Evolutionary conservation across 768 basidiomycete genomes (phyloP), one percentile per base, ranked within the genome.

Genomic region (Mycena leptocephala): DNA sequence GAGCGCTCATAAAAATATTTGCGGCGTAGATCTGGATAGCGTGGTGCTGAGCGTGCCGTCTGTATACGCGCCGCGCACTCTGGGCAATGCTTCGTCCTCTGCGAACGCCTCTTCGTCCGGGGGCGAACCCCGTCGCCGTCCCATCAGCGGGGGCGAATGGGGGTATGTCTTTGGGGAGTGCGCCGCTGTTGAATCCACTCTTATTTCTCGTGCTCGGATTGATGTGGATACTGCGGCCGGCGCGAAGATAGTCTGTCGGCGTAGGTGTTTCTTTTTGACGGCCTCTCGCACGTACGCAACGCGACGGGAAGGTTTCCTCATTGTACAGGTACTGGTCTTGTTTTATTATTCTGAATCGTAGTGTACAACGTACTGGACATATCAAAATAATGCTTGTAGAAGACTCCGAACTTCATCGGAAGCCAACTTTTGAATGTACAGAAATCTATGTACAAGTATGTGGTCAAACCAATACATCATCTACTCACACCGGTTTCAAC

Each of bases 21-120:
- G 28, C 6, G 41, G 39, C 26, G 26, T 74, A 88, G 88, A 89
- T 81, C 76, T 89, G 61, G 88, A 89, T 64, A 87, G 86, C 73
- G 86, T 90, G 43, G 86, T 89, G 14, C 83, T 88, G 8, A 85
- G 84, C 24, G 84, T 88, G 10, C 88, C 88, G 9, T 87, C 87
- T 7, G 79, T 75, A 16, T 90, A 89, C 70, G 85, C 81, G 6
- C 86, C 88, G 28, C 82, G 87, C 8, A 79, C 85, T 33, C 79
- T 87, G 16, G 70, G 79, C 1, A 77, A 78, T 43, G 58, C 68
- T 18, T 62, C 81, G 1, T 32, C 66, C 35, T 32, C 68, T 11
- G 13, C 9, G 8, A 65, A 64, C 20, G 58, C 74, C 4, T 46
- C 61, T n/a, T 33, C 64, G 1, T 51, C 64, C 5, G 63, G 63